These are phyloP conservation scores for Leccinum subfulvum DNA, from an alignment of 1,284 basidiomycete genomes.

Conservation along the genomic window DNA sequence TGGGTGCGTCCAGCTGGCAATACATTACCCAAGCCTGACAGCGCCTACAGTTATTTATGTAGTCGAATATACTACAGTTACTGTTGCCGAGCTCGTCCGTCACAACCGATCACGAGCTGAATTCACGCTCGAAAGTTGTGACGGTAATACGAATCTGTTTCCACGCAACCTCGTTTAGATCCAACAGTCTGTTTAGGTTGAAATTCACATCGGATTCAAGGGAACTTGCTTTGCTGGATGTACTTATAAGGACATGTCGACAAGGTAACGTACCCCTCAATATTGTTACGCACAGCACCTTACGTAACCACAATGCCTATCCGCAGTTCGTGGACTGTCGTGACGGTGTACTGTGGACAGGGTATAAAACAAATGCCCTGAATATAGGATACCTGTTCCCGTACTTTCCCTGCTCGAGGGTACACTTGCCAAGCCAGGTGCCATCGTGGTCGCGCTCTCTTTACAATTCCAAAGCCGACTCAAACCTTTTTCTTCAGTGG, in stretches of 20 bases:
- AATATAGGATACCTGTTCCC: constrained; percentile 22
- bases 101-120: constrained; percentile 12
- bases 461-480: constrained; percentile 24
- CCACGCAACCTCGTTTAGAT: constrained; percentile 14
- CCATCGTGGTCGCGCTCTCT: constrained; percentile 11
- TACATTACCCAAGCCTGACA: not conserved
- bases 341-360: not conserved
- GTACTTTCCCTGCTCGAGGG: not conserved
- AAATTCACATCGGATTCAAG: constrained; percentile 6
- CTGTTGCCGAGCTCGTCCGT: constrained; percentile 1
- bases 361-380: constrained; percentile 15
- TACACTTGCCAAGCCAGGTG: constrained; percentile 22
- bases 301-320: constrained; percentile 19
- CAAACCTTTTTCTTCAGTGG: not conserved
- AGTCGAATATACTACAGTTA: not conserved
- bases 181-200: not conserved
- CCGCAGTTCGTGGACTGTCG: not conserved
- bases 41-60: not conserved
- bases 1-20: constrained; percentile 11
- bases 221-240: constrained; percentile 10
- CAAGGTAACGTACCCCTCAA: constrained; percentile 24
- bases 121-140: constrained; percentile 3
- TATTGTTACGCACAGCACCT: constrained; percentile 3
- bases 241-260: constrained; percentile 13
- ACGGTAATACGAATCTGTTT: constrained; percentile 11